Conservation (phyloP, 208 protist species). For the Crithidia bombi region DNA sequence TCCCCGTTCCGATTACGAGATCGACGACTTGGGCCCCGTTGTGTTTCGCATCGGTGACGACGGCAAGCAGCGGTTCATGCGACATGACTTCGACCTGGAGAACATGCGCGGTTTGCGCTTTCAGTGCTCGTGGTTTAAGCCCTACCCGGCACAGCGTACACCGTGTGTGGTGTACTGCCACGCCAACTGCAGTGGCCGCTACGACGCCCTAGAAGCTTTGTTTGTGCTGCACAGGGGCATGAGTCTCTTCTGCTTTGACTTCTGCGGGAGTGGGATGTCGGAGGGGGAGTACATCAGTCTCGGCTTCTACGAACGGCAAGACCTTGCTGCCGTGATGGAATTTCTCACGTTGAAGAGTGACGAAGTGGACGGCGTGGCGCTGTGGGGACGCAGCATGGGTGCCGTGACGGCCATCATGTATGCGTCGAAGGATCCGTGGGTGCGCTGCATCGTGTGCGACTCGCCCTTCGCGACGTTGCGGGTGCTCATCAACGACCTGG, state of each 20-base stretch:
- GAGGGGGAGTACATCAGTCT: conserved; percentile 96
- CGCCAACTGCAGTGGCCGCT: conserved; percentile 87
- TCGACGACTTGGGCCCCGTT: conserved; percentile 59
- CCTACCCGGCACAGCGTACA: conserved; percentile 31
- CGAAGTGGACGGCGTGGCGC: conserved; percentile 75
- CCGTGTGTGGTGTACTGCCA: conserved; percentile 94
- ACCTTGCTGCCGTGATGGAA: conserved; percentile 89
- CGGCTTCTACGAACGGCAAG: conserved; percentile 95
- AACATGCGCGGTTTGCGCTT: conserved; percentile 86
- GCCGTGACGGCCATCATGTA: conserved; percentile 96
- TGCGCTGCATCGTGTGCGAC: conserved; percentile 94
- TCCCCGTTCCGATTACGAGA: conserved; percentile 61
- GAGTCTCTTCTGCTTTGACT: conserved; percentile 93
- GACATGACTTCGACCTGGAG: conserved; percentile 76
- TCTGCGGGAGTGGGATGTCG: conserved; percentile 91
- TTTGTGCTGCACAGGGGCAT: conserved; percentile 88
- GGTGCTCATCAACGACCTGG: conserved; percentile 83
- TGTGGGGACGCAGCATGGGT: conserved; percentile 96
- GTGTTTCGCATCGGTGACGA: conserved; percentile 69
- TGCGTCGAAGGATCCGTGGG: conserved; percentile 83
- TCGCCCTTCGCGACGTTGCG: conserved; percentile 92
- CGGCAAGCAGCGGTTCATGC: conserved; percentile 42
- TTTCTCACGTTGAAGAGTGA: conserved; percentile 62
- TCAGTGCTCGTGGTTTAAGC: conserved; percentile 85
- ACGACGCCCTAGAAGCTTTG: conserved; percentile 79